Conservation (phyloP, 192 early-diverging fungal species). For the Thoreauomyces humboldtii region DNA sequence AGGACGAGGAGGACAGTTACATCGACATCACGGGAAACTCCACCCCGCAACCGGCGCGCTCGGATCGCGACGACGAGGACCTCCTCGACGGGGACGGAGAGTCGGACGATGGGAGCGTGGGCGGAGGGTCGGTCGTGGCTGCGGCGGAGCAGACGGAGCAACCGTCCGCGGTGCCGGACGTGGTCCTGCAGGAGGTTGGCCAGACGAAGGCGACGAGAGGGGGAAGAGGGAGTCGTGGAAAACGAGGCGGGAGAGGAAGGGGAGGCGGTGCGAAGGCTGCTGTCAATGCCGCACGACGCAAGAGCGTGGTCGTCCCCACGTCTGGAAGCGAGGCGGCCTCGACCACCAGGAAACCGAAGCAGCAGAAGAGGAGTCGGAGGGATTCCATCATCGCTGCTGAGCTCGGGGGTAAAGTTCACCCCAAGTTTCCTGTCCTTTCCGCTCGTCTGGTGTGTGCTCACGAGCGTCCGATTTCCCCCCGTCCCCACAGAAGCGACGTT, state of each 20-base stretch:
- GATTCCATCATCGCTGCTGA: background rate
- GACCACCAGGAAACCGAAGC: background rate
- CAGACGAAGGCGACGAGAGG: background rate
- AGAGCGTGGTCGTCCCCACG: background rate
- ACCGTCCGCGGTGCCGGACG: background rate
- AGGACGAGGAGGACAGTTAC: constrained; percentile 12
- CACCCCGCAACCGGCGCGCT: background rate
- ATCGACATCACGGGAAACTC: constrained; percentile 22
- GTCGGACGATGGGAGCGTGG: background rate
- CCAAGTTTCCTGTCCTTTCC: too few relatives aligned
- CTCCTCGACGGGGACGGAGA: constrained; percentile 10
- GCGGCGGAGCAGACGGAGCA: background rate
- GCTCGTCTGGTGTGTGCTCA: too few relatives aligned
- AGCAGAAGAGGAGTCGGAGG: background rate
- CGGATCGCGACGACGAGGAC: background rate
- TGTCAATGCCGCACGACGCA: background rate
- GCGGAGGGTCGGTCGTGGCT: too few relatives aligned
- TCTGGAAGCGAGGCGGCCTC: background rate
- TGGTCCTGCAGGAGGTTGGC: background rate
- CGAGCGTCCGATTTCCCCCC: background rate
- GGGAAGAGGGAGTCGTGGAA: background rate
- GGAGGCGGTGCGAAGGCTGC: background rate
- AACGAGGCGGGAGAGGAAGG: background rate
- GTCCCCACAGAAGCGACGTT: background rate
- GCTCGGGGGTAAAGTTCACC: background rate